Evolutionary conservation across 768 basidiomycete genomes (phyloP), one percentile per base, ranked within the genome.

Genomic region (Cystobasidium tubakii): DNA sequence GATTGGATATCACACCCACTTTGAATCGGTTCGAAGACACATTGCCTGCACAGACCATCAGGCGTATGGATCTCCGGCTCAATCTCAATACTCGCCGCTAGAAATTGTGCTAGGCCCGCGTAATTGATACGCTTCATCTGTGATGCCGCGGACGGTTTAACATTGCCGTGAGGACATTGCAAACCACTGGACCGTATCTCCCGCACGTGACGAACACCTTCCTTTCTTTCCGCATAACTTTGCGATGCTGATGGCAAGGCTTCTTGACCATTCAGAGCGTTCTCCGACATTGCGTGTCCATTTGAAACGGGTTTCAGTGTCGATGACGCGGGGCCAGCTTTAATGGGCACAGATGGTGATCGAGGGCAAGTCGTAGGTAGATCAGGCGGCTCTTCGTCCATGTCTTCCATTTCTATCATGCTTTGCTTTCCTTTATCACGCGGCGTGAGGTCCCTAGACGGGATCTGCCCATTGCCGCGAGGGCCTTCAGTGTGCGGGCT

Each of bases 101-200:
- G 9, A 10, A 65, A 15, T 19, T 6, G 15, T n/a, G 31, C 33
- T 27, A 46, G 6, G 10, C 63, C 63, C 3, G 63, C 34, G 10
- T 3, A 29, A 33, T 33, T 65, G 17, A 65, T 43, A 9, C 63
- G 63, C 34, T 65, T 65, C 33, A 65, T 43, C 12, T 43, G 63
- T 19, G 63, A 27, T 12, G 43, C 34, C 31, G 21, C 25, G 15
- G 63, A 39, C 21, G 36, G 25, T 3, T 27, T 19, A 2, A 65
- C 31, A 27, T 27, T 27, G 39, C 63, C 63, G 23, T 65, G 63
- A 27, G 31, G 34, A 46, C 63, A 65, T 19, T 9, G 31, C 12
- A 65, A 19, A 15, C 46, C 21, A 4, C 29, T 21, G 21, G 57
- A 60, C 10, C 27, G 4, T 7, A 31, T 62, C 17, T 62, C 10